Conservation (phyloP, 441 rosid species). For the Syzygium syzygioides region DNA sequence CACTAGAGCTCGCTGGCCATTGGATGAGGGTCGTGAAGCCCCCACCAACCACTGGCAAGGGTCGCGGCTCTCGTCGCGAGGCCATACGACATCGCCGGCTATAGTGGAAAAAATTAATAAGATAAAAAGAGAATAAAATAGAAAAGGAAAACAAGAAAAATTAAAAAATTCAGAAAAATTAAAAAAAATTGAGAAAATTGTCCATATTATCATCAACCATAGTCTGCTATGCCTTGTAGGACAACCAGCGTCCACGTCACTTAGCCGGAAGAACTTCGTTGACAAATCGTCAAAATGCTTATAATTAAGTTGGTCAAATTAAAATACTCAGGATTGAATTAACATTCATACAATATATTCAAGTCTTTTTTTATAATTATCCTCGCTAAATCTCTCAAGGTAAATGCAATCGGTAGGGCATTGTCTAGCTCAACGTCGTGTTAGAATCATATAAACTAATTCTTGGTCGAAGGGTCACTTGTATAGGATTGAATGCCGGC, state of each 20-base stretch:
- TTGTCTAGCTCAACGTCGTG: not conserved
- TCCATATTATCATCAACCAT: too few species aligned
- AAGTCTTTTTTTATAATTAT: not conserved
- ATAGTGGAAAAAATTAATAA: not conserved
- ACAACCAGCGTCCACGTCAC: too few species aligned
- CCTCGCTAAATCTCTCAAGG: not conserved
- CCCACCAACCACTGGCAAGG: too few species aligned
- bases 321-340: not conserved
- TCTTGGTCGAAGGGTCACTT: not conserved
- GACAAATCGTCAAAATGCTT: too few species aligned
- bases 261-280: too few species aligned
- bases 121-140: too few species aligned
- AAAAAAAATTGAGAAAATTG: too few species aligned
- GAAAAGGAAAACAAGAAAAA: not conserved
- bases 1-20: not conserved
- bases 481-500: not conserved
- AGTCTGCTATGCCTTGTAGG: too few species aligned
- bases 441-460: not conserved
- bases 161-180: not conserved
- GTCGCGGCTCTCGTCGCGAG: too few species aligned
- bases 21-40: too few species aligned
- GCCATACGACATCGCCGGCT: too few species aligned
- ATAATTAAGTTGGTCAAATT: too few species aligned
- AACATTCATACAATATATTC: not conserved
- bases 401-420: not conserved